Percentiles rank a stretch among this genome's conserved stretches.
Evolutionary conservation across 352 stramenopile genomes (phyloP).

Genomic region (Phytophthora palmivora): DNA sequence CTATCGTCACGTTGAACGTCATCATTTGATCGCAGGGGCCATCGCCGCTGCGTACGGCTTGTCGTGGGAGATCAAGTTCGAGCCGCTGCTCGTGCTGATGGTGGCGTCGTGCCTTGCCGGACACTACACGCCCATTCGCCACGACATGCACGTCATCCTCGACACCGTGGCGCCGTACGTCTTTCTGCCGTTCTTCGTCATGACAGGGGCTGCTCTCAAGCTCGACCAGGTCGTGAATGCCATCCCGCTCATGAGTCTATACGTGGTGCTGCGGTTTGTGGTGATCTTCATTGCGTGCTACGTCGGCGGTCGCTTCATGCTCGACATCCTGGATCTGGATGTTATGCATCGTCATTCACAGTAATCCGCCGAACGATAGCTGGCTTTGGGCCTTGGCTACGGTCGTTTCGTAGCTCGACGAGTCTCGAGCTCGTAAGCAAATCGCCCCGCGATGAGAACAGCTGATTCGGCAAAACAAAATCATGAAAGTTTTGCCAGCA

Average conservation of each 20-base stretch:
- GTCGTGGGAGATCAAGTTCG: conserved; percentile 76
- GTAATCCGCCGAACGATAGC: too few species aligned
- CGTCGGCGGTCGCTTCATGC: conserved; percentile 56
- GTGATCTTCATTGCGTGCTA: conserved; percentile 76
- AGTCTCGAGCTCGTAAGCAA: too few species aligned
- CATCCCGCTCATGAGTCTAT: conserved; percentile 72
- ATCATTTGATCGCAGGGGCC: too few species aligned
- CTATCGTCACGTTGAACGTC: too few species aligned
- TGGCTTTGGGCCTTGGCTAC: too few species aligned
- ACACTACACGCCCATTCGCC: conserved; percentile 60
- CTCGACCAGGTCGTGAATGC: conserved; percentile 69
- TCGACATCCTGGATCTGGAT: too few species aligned
- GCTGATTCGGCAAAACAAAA: too few species aligned
- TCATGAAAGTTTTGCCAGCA: too few species aligned
- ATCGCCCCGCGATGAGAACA: too few species aligned
- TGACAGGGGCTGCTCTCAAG: conserved; percentile 71
- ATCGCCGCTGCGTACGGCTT: conserved; percentile 56
- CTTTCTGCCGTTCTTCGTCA: conserved; percentile 81
- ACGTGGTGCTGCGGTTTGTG: conserved; percentile 63
- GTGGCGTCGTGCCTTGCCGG: conserved; percentile 66
- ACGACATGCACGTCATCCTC: conserved; percentile 81
- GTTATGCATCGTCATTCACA: too few species aligned
- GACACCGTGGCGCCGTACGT: conserved; percentile 71
- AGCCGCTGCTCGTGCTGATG: conserved; percentile 74
- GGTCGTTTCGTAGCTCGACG: too few species aligned